Conservation (phyloP, 202 grass and related monocot genomes). For the Carex sylvatica region DNA sequence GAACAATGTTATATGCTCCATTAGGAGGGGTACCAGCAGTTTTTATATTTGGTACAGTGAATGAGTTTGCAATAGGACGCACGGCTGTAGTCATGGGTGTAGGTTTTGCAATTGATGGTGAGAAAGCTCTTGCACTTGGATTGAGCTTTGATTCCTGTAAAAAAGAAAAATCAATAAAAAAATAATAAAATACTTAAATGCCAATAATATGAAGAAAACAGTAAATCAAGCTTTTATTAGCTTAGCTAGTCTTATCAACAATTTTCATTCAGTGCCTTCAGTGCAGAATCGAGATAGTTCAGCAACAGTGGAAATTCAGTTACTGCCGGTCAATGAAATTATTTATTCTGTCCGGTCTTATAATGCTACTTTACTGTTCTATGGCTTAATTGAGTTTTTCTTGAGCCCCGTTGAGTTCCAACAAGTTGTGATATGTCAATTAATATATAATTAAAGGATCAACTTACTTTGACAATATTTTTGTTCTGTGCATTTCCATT, state of each 20-base stretch:
- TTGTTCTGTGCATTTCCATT: conserved; percentile 39
- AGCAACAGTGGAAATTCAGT: conserved; percentile 20
- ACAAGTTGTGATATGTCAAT: not conserved
- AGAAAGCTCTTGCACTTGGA: conserved; percentile 75
- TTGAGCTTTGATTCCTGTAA: conserved; percentile 95
- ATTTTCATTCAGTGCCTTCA: not conserved
- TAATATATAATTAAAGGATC: not conserved
- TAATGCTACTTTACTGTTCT: not conserved
- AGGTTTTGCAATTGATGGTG: conserved; percentile 66
- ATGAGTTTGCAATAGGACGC: conserved; percentile 42
- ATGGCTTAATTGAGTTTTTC: not conserved
- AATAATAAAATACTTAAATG: conserved; percentile 5
- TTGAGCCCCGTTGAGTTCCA: not conserved
- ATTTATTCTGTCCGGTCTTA: not conserved
- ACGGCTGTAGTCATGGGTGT: conserved; percentile 37
- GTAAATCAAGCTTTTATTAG: not conserved
- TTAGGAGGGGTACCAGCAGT: conserved; percentile 41
- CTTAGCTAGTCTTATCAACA: conserved; percentile 13
- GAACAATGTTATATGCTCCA: conserved; percentile 47
- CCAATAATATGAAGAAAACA: conserved; percentile 26
- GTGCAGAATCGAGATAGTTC: not conserved
- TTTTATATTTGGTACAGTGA: conserved; percentile 45
- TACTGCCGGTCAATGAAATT: not conserved
- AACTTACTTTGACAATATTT: conserved; percentile 52
- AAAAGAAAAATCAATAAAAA: conserved; percentile 12